A percentile compares a stretch with the other conserved stretches of the same genome.
These are phyloP conservation scores for Dioscorea dumetorum DNA, from an alignment of 106 monocot species.

Conservation along the genomic window DNA sequence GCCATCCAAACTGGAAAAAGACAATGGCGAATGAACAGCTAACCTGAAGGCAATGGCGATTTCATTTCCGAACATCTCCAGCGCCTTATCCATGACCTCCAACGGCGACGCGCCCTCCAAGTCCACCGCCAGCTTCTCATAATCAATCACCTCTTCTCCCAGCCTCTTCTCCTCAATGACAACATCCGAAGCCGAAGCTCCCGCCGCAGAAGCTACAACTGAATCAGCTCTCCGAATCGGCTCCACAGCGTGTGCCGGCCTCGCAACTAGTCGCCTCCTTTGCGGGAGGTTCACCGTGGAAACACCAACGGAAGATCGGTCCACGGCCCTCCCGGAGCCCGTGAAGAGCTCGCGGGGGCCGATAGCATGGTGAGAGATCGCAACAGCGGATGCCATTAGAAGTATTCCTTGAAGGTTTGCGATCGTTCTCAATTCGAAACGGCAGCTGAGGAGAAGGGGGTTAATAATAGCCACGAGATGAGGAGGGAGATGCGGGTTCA, in stretches of 20 bases:
- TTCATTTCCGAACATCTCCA: constrained; percentile 59
- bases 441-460: background rate
- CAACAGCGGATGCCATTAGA: constrained; percentile 16
- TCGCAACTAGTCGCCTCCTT: background rate
- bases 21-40: background rate
- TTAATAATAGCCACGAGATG: constrained; percentile 4
- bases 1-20: too few relatives aligned
- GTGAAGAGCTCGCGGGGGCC: constrained; percentile 15
- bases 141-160: constrained; percentile 25
- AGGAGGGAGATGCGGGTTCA: constrained; percentile 6
- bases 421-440: background rate
- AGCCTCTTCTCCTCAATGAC: constrained; percentile 1
- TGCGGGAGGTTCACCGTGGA: too few relatives aligned
- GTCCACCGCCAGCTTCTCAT: constrained; percentile 51
- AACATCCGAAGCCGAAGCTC: constrained; percentile 4
- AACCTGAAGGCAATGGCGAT: constrained; percentile 93
- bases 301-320: too few relatives aligned
- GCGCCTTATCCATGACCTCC: constrained; percentile 68
- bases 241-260: background rate
- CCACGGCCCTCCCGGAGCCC: too few relatives aligned
- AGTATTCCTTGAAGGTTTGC: constrained; percentile 12
- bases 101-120: constrained; percentile 57
- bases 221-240: background rate
- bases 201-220: background rate
- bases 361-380: constrained; percentile 31